A percentile compares a stretch with the other conserved stretches of the same genome.
Conservation (phyloP, 176 grass and related monocot genomes). For the Microstegium vimineum region DNA sequence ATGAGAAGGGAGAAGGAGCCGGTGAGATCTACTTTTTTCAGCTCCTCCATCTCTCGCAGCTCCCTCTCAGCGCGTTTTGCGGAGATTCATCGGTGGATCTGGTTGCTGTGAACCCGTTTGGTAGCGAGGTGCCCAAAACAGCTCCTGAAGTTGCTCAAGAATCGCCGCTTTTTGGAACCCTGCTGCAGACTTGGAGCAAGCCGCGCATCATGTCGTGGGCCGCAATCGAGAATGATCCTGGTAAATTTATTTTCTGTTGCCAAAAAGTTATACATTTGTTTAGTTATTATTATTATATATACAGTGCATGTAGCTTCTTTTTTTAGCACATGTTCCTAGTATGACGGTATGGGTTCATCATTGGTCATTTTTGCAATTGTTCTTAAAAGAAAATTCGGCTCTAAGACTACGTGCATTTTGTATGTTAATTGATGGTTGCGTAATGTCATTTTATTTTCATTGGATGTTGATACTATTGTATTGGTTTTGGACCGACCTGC, state of each 20-base stretch:
- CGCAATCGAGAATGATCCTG: constrained; percentile 74
- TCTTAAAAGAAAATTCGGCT: neutral
- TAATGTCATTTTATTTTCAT: neutral
- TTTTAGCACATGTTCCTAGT: neutral
- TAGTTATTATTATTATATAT: neutral
- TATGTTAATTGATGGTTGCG: neutral
- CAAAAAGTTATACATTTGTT: neutral
- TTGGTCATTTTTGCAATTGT: neutral
- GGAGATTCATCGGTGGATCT: no score
- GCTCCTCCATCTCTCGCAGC: no score
- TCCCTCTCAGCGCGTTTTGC: no score
- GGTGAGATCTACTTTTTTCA: no score
- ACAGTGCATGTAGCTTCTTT: neutral
- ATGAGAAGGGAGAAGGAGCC: no score
- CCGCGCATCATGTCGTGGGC: constrained; percentile 59
- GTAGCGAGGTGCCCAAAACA: no score
- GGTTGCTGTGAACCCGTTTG: no score
- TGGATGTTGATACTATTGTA: neutral
- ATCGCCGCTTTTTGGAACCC: no score
- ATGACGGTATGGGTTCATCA: neutral
- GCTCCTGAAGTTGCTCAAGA: no score
- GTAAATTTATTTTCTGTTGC: constrained; percentile 27
- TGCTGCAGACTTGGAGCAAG: neutral
- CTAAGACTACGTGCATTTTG: neutral
- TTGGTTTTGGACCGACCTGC: neutral